Evolutionary conservation across 2,329 filamentous ascomycete genomes (phyloP), one percentile per base, ranked within the genome.

Genomic region (Pseudogymnoascus sp.): DNA sequence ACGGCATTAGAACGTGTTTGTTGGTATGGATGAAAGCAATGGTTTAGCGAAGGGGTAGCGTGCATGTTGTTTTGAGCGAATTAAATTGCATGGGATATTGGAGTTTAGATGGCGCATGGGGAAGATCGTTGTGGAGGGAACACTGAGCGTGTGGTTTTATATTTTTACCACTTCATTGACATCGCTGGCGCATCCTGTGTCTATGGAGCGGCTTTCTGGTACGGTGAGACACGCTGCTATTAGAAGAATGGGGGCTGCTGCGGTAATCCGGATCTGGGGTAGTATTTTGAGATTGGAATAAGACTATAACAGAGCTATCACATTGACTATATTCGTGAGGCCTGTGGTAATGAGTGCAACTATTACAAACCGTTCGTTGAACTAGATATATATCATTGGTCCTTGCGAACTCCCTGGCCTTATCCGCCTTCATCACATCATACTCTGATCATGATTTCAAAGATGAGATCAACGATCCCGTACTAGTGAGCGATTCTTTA

Each of bases 1-100:
- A 63, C 70, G 67, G 61, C 66, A 71, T 67, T 72, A 54, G 28
- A 12, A 6, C 16, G 9, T 54, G 28, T 11, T 18, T 54, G 28
- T 6, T 35, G 16, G 47, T 6, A 54, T 39, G 11, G 22, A 8
- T 4, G 20, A 28, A 8, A 18, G 30, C 16, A 39, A 41, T 16
- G 18, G 18, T 41, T 37, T 9, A 54, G 47, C 28, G n/a, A 33
- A 35, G 16, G 28, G 28, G 47, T 3, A 54, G 47, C 47, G 47
- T 54, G 47, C 47, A 35, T 54, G 47, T 20, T 54, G 28, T 54
- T 54, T 54, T 35, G 47, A 54, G 47, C 47, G 47, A 54, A 33
- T 54, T 35, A 54, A 54, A 54, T 54, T 54, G 47, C 47, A 54
- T 54, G 47, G 47, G 28, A 18, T 35, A 54, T 33, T 54, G 47